Percentiles rank a stretch among this genome's conserved stretches.
These are phyloP conservation scores for Pseudonectria buxi DNA, from an alignment of 2,329 filamentous ascomycete genomes.

Conservation along the genomic window DNA sequence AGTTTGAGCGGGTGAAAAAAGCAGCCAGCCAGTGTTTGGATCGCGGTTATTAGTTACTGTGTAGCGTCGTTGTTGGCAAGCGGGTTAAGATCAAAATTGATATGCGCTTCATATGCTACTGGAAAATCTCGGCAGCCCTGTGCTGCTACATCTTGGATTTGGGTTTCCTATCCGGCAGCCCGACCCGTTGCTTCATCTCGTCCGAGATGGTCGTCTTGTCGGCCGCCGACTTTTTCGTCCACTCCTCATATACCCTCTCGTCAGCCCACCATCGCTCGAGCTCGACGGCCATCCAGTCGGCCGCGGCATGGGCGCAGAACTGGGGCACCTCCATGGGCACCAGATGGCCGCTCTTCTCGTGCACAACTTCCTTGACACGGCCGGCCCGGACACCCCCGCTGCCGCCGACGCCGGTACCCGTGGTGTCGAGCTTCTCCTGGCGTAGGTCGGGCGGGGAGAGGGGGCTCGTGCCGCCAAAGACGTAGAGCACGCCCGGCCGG, in stretches of 20 bases:
- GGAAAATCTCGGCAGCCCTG: background rate
- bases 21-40: no score
- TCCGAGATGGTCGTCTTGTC: constrained; percentile 48
- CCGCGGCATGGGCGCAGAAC: constrained; percentile 56
- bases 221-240: constrained; percentile 40
- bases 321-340: constrained; percentile 74
- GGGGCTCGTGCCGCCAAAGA: constrained; percentile 57
- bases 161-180: constrained; percentile 15
- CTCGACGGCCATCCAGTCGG: constrained; percentile 51
- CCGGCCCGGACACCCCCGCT: constrained; percentile 59
- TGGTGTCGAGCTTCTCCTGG: constrained; percentile 54
- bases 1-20: no score
- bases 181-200: constrained; percentile 50
- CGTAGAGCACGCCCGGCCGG: constrained; percentile 59
- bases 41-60: no score
- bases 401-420: constrained; percentile 60
- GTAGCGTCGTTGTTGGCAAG: no score
- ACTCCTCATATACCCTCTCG: constrained; percentile 50
- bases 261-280: constrained; percentile 50
- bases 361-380: constrained; percentile 57
- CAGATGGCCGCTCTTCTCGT: constrained; percentile 67
- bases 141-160: constrained; percentile 24
- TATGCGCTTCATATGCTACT: no score
- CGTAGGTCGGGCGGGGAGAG: constrained; percentile 46
- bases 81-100: no score